Conservation (phyloP, 495 filamentous ascomycete genomes). For the Podospora conica region DNA sequence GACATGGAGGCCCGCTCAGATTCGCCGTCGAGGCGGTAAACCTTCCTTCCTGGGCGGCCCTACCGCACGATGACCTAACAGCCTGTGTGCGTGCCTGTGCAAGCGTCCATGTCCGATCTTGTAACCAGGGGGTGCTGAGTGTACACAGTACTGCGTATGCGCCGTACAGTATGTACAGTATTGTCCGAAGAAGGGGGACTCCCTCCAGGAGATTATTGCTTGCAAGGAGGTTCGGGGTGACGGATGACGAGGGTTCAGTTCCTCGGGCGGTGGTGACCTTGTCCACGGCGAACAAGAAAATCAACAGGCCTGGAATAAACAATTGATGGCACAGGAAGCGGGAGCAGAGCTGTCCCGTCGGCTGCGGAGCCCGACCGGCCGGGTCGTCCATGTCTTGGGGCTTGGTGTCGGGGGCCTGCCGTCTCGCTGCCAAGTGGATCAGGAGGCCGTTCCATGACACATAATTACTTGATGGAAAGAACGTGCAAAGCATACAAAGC, state of each 20-base stretch:
- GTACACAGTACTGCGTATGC: too few species aligned
- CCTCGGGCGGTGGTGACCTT: not conserved
- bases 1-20: not conserved
- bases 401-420: conserved; percentile 13
- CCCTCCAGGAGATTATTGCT: too few species aligned
- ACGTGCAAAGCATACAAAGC: too few species aligned
- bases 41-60: too few species aligned
- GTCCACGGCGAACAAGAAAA: not conserved
- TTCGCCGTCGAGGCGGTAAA: too few species aligned
- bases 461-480: conserved; percentile 49
- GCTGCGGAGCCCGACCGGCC: conserved; percentile 4
- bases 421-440: conserved; percentile 1
- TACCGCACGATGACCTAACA: too few species aligned
- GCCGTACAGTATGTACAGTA: too few species aligned
- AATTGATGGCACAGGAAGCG: too few species aligned
- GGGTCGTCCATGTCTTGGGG: not conserved
- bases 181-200: not conserved
- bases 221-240: too few species aligned
- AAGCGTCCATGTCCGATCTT: not conserved
- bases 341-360: not conserved
- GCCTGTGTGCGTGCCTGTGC: too few species aligned
- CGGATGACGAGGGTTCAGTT: not conserved
- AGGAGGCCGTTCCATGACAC: conserved; percentile 36
- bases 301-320: too few species aligned
- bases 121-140: not conserved